Evolutionary conservation across 768 basidiomycete genomes (phyloP), one percentile per base, ranked within the genome.

Genomic region (Hebeloma cylindrosporum): DNA sequence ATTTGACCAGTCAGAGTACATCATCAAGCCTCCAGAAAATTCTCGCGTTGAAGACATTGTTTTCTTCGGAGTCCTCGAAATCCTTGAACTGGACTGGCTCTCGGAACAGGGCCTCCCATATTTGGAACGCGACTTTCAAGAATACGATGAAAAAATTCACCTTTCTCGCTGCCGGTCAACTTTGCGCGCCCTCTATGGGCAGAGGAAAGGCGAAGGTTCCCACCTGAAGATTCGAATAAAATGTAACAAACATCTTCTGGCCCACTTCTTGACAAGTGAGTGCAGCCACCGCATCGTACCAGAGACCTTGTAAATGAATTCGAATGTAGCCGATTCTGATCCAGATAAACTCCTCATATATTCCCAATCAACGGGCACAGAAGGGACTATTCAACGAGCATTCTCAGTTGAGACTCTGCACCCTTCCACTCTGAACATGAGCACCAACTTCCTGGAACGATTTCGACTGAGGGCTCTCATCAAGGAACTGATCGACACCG

Each of bases 51-150:
- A 44, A 25, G 35, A 17, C 4, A 70, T 81, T 14, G 64, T 70
- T 8, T 79, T 83, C 48, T 75, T 71, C 23, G 83, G 82, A 0
- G 53, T 73, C 4, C 63, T 85, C 0, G 66, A 67, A 28, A 71
- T 85, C 47, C 53, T 65, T 2, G 45, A 62, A 2, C 65, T 77
- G 0, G 51, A 60, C 1, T 82, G 80, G 73, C 72, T 86, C 16
- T 76, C 80, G 1, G 62, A 66, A 0, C 55, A 54, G 31, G 84
- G 80, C 1, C 45, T 54, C 26, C 52, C 61, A 28, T 61, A 52
- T 39, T 52, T 86, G 4, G 61, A 76, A 39, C 29, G 40, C 3
- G 80, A 81, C 39, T 54, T 85, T 8, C 64, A 67, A 14, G 48
- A 67, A 29, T 63, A 76, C 11, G 69, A 73, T 33, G 34, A 47